phyloP scores from a whole-genome alignment of 2,329 filamentous ascomycete genomes.

The Sclerotinia glacialis region DNA sequence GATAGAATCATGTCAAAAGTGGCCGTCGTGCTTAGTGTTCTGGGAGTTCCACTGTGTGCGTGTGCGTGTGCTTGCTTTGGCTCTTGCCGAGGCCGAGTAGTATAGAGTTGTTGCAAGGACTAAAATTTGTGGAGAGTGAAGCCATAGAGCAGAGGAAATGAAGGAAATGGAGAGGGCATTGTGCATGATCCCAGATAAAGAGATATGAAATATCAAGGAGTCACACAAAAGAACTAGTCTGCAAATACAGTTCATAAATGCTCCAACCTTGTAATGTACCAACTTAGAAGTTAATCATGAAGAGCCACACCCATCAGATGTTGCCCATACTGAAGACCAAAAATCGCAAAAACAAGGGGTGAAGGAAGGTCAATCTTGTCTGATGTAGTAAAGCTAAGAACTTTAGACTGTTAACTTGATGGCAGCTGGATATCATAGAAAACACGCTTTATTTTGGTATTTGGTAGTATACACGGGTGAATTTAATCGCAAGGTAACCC shows the following conservation, averaged over 20 bases:
- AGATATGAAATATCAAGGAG: background rate
- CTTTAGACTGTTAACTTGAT: background rate
- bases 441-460: constrained; percentile 1
- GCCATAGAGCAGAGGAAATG: background rate
- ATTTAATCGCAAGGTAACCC: constrained; percentile 1
- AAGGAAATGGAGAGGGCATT: background rate
- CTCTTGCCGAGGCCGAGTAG: too few species aligned
- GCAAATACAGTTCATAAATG: background rate
- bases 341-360: background rate
- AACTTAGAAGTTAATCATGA: background rate
- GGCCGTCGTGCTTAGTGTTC: background rate
- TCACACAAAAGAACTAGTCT: background rate
- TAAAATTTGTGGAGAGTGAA: too few species aligned
- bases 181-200: background rate
- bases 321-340: background rate
- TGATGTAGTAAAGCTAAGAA: background rate
- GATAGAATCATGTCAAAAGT: background rate
- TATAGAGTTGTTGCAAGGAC: too few species aligned
- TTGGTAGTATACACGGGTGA: constrained; percentile 14
- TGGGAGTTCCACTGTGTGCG: background rate
- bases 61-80: background rate
- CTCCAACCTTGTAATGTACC: background rate
- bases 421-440: background rate
- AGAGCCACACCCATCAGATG: background rate
- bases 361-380: background rate